A percentile compares a stretch with the other conserved stretches of the same genome.
Evolutionary conservation across 2,329 filamentous ascomycete genomes (phyloP).

Genomic region (Orbilia blumenaviensis): DNA sequence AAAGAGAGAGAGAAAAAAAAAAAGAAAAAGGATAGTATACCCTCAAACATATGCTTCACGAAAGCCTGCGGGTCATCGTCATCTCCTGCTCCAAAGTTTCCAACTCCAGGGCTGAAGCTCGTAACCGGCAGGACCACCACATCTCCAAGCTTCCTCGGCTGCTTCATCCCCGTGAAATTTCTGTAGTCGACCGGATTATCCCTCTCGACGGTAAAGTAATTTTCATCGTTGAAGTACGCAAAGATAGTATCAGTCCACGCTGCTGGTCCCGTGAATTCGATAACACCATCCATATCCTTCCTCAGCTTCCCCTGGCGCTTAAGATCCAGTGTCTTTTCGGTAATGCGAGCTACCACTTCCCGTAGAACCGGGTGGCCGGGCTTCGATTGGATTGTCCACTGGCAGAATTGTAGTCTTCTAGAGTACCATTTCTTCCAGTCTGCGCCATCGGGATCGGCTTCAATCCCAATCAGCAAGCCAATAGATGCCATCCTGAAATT

Average conservation of each 20-base stretch:
- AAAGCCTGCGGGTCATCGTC: slow-evolving; percentile 94
- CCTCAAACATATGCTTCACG: slow-evolving; percentile 96
- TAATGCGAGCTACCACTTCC: slow-evolving; percentile 86
- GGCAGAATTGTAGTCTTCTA: slow-evolving; percentile 94
- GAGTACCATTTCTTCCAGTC: slow-evolving; percentile 98
- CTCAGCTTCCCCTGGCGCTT: slow-evolving; percentile 74
- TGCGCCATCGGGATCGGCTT: slow-evolving; percentile 89
- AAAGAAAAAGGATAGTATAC: slow-evolving; percentile 60
- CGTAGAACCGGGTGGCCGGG: slow-evolving; percentile 90
- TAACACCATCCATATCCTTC: slow-evolving; percentile 74
- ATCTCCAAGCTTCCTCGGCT: slow-evolving; percentile 87
- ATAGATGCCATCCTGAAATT: slow-evolving; percentile 79
- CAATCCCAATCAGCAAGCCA: slow-evolving; percentile 90
- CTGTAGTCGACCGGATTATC: slow-evolving; percentile 79
- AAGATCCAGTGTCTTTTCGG: slow-evolving; percentile 77
- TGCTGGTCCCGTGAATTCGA: slow-evolving; percentile 93
- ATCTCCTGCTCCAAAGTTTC: slow-evolving; percentile 90
- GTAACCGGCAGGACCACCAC: slow-evolving; percentile 94
- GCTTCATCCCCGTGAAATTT: slow-evolving; percentile 88
- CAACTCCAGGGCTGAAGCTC: slow-evolving; percentile 93
- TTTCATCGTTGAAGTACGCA: slow-evolving; percentile 88
- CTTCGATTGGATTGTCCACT: slow-evolving; percentile 98
- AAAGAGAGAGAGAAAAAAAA: no score
- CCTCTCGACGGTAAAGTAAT: slow-evolving; percentile 84
- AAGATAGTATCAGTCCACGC: slow-evolving; percentile 95